Percentiles rank a stretch among this genome's conserved stretches.
Conservation (phyloP, 306 rosid genomes). For the Herpetospermum pedunculosum region DNA sequence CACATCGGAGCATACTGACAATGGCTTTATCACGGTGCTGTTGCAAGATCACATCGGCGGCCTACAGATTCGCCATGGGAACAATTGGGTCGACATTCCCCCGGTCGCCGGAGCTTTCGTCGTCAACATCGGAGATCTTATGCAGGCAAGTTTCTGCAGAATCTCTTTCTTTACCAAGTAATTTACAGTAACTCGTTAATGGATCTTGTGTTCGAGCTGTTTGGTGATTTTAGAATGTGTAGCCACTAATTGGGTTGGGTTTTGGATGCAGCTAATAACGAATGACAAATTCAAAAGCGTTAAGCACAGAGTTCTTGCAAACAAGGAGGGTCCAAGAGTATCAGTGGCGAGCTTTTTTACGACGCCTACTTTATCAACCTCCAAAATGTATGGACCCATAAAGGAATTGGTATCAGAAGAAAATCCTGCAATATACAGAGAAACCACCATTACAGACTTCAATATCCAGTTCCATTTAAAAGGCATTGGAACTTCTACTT, state of each 20-base stretch:
- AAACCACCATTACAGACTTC: slow-evolving; percentile 5
- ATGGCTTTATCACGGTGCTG: slow-evolving; percentile 18
- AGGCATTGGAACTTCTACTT: background rate
- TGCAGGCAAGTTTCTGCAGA: slow-evolving; percentile 15
- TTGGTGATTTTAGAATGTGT: no score
- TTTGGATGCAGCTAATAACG: slow-evolving; percentile 9
- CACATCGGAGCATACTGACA: slow-evolving; percentile 14
- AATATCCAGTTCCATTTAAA: background rate
- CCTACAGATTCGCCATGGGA: slow-evolving; percentile 15
- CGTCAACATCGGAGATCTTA: slow-evolving; percentile 25
- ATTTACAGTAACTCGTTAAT: no score
- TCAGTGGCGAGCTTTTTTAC: slow-evolving; percentile 9
- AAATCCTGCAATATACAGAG: slow-evolving; percentile 1
- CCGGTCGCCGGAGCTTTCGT: slow-evolving; percentile 21
- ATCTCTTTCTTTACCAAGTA: background rate
- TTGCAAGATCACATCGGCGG: slow-evolving; percentile 33
- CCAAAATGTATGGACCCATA: slow-evolving; percentile 5
- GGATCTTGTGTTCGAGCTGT: no score
- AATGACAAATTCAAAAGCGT: slow-evolving; percentile 15
- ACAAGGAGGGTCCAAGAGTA: slow-evolving; percentile 4
- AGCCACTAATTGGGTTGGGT: no score
- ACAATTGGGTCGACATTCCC: slow-evolving; percentile 24
- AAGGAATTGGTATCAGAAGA: slow-evolving; percentile 11
- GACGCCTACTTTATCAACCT: background rate
- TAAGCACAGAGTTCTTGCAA: slow-evolving; percentile 12